phyloP scores from a whole-genome alignment of 768 basidiomycete species.

The Mrakia blollopis region DNA sequence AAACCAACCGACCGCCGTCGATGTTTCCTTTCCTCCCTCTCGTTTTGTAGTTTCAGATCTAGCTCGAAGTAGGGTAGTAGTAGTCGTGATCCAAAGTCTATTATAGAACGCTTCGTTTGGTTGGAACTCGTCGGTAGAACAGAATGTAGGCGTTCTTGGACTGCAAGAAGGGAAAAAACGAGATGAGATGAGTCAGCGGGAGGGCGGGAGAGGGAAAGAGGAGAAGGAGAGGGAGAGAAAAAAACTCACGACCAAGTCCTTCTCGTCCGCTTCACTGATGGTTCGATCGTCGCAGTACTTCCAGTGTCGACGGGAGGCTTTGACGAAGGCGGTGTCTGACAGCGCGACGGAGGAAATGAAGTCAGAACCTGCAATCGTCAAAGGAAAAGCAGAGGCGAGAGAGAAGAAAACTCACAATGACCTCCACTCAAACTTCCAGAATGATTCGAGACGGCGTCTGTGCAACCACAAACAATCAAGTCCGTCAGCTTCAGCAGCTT shows the following conservation, averaged over 20 bases:
- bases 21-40: no score
- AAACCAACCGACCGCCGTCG: no score
- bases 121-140: conserved; percentile 32
- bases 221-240: not conserved
- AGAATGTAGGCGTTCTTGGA: conserved; percentile 33
- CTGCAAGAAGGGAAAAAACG: not conserved
- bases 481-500: not conserved
- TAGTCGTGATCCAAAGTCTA: not conserved
- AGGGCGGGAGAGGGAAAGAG: not conserved
- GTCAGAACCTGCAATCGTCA: not conserved
- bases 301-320: conserved; percentile 75
- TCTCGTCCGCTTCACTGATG: conserved; percentile 64
- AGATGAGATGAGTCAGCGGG: not conserved
- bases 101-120: conserved; percentile 2
- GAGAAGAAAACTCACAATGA: conserved; percentile 63
- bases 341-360: conserved; percentile 3
- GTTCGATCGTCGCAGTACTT: conserved; percentile 90
- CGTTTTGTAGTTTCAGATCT: no score
- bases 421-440: conserved; percentile 89
- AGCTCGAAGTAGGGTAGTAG: no score
- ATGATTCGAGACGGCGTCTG: conserved; percentile 88
- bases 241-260: conserved; percentile 67
- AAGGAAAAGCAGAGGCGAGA: conserved; percentile 1
- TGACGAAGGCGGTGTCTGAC: conserved; percentile 85
- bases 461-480: no score